Evolutionary conservation across 164 flowering plant species (phyloP).

Genomic region (Chimonanthus salicifolius): DNA sequence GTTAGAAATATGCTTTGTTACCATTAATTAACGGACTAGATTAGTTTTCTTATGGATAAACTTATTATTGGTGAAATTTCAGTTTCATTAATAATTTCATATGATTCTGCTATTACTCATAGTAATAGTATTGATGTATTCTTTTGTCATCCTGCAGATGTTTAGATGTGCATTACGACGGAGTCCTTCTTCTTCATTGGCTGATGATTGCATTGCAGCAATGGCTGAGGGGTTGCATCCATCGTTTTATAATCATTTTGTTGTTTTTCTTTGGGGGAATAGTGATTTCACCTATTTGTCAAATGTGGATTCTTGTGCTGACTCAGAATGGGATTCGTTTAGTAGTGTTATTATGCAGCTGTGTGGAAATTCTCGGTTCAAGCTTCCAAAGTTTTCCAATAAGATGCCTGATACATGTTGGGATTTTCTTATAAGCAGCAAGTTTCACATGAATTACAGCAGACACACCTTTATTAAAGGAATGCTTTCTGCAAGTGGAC

Average conservation of each 20-base stretch:
- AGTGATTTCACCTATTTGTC: slow-evolving; percentile 32
- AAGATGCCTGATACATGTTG: slow-evolving; percentile 42
- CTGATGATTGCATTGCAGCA: slow-evolving; percentile 78
- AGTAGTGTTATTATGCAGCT: slow-evolving; percentile 45
- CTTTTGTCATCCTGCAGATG: slow-evolving; percentile 35
- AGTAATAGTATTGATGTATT: slow-evolving; percentile 1
- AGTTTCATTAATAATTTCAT: not conserved
- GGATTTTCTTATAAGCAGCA: slow-evolving; percentile 77
- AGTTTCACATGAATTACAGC: slow-evolving; percentile 57
- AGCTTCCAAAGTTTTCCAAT: slow-evolving; percentile 16
- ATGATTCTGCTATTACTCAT: not conserved
- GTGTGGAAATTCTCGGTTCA: slow-evolving; percentile 26
- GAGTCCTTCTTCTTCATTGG: slow-evolving; percentile 72
- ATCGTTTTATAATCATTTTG: slow-evolving; percentile 56
- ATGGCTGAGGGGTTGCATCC: slow-evolving; percentile 79
- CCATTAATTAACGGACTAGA: too few species aligned
- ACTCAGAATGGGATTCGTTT: slow-evolving; percentile 81
- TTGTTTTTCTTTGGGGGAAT: slow-evolving; percentile 75
- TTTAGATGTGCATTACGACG: slow-evolving; percentile 71
- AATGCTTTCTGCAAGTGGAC: slow-evolving; percentile 19
- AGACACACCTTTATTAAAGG: slow-evolving; percentile 23
- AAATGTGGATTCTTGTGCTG: slow-evolving; percentile 43
- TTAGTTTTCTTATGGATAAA: too few species aligned
- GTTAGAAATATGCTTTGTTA: too few species aligned
- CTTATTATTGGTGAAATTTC: not conserved